Evolutionary conservation across 2,329 filamentous ascomycete genomes (phyloP).

Genomic region (Tolypocladium ophioglossoides): DNA sequence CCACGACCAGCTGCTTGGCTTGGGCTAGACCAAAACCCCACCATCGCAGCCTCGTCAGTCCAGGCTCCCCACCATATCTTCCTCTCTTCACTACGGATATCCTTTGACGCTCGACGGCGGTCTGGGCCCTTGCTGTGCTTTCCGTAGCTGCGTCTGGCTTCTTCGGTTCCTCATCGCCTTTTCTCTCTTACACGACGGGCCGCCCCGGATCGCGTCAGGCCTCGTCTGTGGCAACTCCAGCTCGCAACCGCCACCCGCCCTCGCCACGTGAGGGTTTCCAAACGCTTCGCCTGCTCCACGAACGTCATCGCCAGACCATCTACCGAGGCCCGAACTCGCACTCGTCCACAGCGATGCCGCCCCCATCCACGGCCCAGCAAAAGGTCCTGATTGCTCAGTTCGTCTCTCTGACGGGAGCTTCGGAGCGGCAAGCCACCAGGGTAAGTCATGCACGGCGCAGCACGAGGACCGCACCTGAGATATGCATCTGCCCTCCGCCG

Average conservation of each 20-base stretch:
- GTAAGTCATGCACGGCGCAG: constrained; percentile 23
- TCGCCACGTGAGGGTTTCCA: background rate
- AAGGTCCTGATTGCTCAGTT: constrained; percentile 32
- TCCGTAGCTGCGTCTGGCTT: background rate
- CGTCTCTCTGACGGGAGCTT: constrained; percentile 29
- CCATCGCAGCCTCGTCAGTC: constrained; percentile 9
- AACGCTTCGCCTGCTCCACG: background rate
- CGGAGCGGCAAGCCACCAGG: constrained; percentile 31
- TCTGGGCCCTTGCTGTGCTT: background rate
- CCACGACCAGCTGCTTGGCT: background rate
- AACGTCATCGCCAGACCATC: background rate
- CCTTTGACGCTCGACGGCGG: background rate
- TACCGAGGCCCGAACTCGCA: constrained; percentile 3
- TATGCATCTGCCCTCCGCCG: background rate
- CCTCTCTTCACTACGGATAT: background rate
- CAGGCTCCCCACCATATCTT: background rate
- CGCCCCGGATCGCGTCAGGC: background rate
- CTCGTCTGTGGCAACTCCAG: background rate
- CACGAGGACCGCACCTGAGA: background rate
- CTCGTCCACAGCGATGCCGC: constrained; percentile 21
- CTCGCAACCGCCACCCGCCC: background rate
- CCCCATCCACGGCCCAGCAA: constrained; percentile 25
- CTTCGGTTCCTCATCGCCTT: background rate
- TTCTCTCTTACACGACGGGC: background rate
- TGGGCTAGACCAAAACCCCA: constrained; percentile 3